Conservation (phyloP, 2,329 filamentous ascomycete genomes). For the Sporothrix brasiliensis region DNA sequence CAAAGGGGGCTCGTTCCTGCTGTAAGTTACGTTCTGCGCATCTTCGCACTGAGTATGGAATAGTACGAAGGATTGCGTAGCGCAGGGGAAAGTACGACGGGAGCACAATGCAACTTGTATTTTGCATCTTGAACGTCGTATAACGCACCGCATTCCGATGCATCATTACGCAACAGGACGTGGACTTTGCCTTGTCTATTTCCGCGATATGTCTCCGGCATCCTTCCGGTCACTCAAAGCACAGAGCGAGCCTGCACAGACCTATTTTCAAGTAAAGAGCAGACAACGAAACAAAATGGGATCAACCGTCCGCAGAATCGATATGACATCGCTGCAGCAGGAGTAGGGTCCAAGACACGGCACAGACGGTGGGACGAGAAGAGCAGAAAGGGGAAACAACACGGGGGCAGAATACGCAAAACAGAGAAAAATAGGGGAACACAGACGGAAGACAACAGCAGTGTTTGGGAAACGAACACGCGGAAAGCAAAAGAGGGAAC, state of each 20-base stretch:
- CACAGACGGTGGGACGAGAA: not conserved
- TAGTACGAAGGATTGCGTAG: not conserved
- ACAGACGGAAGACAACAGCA: conserved; percentile 8
- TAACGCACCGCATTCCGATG: not conserved
- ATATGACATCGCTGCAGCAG: not conserved
- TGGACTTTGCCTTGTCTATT: not conserved
- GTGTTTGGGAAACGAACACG: not conserved
- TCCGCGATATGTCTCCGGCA: conserved; percentile 1
- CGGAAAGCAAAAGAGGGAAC: not conserved
- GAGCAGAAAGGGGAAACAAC: conserved; percentile 11
- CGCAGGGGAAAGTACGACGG: conserved; percentile 4
- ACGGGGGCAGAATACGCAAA: not conserved
- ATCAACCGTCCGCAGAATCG: not conserved
- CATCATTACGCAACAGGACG: not conserved
- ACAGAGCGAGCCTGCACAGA: not conserved
- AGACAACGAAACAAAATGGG: not conserved
- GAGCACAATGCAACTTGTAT: not conserved
- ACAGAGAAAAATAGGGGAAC: not conserved
- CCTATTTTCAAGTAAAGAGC: conserved; percentile 18
- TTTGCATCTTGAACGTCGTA: not conserved
- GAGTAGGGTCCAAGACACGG: conserved; percentile 20
- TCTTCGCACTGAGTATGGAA: conserved; percentile 3
- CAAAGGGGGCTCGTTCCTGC: not conserved
- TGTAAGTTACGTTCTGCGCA: not conserved
- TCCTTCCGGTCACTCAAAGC: not conserved